phyloP scores from a whole-genome alignment of 108 stramenopile species.

The Fragilariopsis cylindrus region DNA sequence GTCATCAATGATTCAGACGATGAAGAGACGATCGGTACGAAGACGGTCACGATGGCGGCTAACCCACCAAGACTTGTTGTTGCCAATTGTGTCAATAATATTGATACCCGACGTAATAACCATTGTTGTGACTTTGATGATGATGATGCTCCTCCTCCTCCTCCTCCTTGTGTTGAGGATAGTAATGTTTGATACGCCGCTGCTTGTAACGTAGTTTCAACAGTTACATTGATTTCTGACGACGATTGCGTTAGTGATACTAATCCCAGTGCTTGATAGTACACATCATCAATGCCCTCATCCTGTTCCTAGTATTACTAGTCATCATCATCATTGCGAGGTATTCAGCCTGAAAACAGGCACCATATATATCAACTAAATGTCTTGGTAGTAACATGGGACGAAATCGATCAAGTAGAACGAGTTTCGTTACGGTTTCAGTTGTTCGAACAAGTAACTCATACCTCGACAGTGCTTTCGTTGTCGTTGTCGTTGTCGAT shows the following conservation, averaged over 20 bases:
- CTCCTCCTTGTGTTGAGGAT: conserved; percentile 12
- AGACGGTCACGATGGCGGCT: conserved; percentile 70
- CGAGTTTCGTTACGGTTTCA: conserved; percentile 30
- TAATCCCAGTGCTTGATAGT: conserved; percentile 16
- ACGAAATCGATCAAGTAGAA: conserved; percentile 84
- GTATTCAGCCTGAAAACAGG: conserved; percentile 57
- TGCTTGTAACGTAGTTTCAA: conserved; percentile 29
- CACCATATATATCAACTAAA: conserved; percentile 69
- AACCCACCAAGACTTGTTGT: conserved; percentile 36
- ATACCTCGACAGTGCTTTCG: neutral
- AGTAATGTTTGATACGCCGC: conserved; percentile 49
- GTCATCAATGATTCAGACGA: conserved; percentile 30
- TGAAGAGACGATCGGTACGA: conserved; percentile 48
- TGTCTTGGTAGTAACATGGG: conserved; percentile 89
- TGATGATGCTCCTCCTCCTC: neutral
- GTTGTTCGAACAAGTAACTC: conserved; percentile 1
- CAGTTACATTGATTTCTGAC: neutral
- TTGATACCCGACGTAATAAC: conserved; percentile 60
- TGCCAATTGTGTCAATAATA: conserved; percentile 60
- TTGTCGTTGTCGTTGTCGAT: neutral
- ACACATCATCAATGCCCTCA: neutral
- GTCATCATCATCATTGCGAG: conserved; percentile 11
- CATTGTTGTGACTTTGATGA: conserved; percentile 48
- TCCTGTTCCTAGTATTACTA: neutral
- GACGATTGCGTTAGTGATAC: neutral